Evolutionary conservation across 2,329 filamentous ascomycete genomes (phyloP).

Genomic region (Fusarium mundagurra): DNA sequence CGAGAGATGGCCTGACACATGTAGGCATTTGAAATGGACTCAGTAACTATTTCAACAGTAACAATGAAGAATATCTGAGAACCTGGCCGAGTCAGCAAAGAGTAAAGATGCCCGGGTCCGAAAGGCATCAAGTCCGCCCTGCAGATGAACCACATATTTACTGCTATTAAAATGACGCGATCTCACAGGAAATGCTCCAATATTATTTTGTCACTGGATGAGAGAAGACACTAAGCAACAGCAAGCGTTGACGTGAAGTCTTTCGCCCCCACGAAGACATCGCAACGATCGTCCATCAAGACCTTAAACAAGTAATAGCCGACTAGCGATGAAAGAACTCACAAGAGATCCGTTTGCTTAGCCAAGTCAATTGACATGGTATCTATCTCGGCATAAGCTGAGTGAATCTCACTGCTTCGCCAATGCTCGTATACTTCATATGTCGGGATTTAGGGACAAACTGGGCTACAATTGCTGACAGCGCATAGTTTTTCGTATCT

Average conservation of each 20-base stretch:
- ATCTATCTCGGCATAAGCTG: not conserved
- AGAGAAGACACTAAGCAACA: not conserved
- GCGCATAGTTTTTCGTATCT: not conserved
- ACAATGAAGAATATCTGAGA: slow-evolving; percentile 77
- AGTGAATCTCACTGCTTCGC: not conserved
- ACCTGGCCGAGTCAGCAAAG: slow-evolving; percentile 75
- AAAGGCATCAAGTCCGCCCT: not conserved
- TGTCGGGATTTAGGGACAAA: not conserved
- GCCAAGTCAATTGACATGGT: not conserved
- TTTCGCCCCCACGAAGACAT: not conserved
- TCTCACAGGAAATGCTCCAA: not conserved
- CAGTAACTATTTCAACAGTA: slow-evolving; percentile 77
- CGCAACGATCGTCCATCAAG: not conserved
- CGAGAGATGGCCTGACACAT: too few relatives aligned
- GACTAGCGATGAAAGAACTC: not conserved
- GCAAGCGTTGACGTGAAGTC: not conserved
- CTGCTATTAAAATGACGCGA: not conserved
- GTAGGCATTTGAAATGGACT: slow-evolving; percentile 55
- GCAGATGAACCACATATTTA: fast-evolving
- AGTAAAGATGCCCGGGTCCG: slow-evolving; percentile 47
- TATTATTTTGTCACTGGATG: too few relatives aligned
- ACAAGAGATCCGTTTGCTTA: not conserved
- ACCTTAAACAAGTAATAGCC: not conserved
- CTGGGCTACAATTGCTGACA: not conserved
- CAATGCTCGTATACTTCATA: not conserved